These are phyloP conservation scores for Hsuehochloa calcarea DNA, from an alignment of 176 grass and related monocot species.

Conservation along the genomic window DNA sequence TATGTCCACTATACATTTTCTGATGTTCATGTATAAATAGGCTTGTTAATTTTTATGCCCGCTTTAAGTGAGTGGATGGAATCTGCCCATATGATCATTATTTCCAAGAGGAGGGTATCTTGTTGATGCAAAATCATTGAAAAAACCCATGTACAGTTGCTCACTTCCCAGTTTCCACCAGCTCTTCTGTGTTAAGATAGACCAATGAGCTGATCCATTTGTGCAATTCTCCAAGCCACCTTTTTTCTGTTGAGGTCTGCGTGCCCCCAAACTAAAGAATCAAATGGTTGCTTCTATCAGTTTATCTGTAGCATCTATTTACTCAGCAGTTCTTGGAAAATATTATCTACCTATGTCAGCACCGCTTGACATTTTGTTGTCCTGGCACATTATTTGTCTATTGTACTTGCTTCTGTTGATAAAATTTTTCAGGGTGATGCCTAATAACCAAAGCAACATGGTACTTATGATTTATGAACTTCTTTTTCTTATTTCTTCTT, in stretches of 20 bases:
- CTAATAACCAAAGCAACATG: not conserved
- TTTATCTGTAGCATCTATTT: not conserved
- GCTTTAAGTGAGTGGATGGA: not conserved
- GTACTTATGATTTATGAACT: not conserved
- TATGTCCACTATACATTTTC: constrained; percentile 16
- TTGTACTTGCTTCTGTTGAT: not conserved
- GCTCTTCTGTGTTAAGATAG: not conserved
- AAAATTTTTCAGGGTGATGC: not conserved
- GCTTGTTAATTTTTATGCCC: not conserved
- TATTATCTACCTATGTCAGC: not conserved
- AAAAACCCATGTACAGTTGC: not conserved
- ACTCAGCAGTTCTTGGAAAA: not conserved
- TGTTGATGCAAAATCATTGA: not conserved
- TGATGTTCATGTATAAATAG: not conserved
- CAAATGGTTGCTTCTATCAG: not conserved
- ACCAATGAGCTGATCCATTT: not conserved
- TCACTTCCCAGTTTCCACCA: no score
- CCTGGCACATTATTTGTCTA: not conserved
- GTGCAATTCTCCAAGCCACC: not conserved
- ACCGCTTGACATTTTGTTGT: not conserved
- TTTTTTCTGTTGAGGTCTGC: not conserved
- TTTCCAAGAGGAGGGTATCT: not conserved
- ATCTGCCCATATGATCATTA: not conserved
- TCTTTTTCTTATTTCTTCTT: not conserved
- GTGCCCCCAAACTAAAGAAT: not conserved